Conservation (phyloP, 495 filamentous ascomycete species). For the Neurospora sp. region DNA sequence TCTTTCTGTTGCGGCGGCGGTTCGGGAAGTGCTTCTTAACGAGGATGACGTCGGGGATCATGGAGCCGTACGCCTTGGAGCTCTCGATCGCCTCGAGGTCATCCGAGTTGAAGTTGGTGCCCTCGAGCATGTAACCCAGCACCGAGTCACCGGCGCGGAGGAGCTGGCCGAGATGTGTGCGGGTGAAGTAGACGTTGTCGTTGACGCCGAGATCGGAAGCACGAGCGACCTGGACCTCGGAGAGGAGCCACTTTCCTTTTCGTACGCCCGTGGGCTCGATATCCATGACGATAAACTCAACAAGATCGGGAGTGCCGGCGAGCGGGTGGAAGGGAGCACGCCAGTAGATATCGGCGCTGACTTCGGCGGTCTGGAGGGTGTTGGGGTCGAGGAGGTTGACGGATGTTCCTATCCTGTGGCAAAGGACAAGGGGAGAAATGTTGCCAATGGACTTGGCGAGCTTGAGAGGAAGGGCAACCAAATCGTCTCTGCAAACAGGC, state of each 20-base stretch:
- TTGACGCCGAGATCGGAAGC: slow-evolving; percentile 85
- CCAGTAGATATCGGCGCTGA: slow-evolving; percentile 77
- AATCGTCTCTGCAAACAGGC: slow-evolving; percentile 92
- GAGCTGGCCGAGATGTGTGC: slow-evolving; percentile 82
- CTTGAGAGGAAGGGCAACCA: slow-evolving; percentile 84
- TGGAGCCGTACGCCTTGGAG: slow-evolving; percentile 55
- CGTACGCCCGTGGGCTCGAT: slow-evolving; percentile 68
- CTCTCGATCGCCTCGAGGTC: slow-evolving; percentile 70
- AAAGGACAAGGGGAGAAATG: slow-evolving; percentile 57
- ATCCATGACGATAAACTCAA: slow-evolving; percentile 91
- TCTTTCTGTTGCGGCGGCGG: slow-evolving; percentile 67
- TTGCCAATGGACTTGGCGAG: slow-evolving; percentile 78
- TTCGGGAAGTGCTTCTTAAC: slow-evolving; percentile 94
- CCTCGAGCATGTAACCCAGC: slow-evolving; percentile 80
- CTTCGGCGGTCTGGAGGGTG: slow-evolving; percentile 81
- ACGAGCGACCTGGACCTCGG: slow-evolving; percentile 78
- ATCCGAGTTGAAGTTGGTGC: slow-evolving; percentile 83
- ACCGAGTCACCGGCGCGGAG: slow-evolving; percentile 86
- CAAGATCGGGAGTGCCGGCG: slow-evolving; percentile 73
- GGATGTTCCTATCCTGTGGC: slow-evolving; percentile 79
- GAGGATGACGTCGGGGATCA: slow-evolving; percentile 83
- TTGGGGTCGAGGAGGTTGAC: slow-evolving; percentile 83
- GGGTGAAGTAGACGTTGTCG: slow-evolving; percentile 71
- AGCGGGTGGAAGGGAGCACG: slow-evolving; percentile 71
- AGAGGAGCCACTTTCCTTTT: slow-evolving; percentile 73